These are phyloP conservation scores for Mucor ambiguus DNA, from an alignment of 371 early-diverging fungal species.

Conservation along the genomic window DNA sequence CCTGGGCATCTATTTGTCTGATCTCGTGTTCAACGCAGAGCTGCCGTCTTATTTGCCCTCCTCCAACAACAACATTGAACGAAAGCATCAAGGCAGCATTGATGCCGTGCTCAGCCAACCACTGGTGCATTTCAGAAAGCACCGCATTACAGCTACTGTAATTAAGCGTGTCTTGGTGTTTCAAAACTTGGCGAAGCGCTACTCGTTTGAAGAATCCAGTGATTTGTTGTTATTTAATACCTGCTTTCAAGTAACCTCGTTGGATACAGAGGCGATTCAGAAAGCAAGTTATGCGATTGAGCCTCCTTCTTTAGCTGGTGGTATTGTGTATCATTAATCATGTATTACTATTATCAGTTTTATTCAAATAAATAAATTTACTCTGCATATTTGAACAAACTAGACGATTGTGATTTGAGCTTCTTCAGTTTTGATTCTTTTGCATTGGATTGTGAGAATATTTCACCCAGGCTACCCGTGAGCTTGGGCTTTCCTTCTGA, in stretches of 20 bases:
- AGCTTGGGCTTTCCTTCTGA: background rate
- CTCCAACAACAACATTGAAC: conserved; percentile 21
- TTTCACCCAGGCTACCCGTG: conserved; percentile 6
- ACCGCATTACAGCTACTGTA: conserved; percentile 64
- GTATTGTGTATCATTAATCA: background rate
- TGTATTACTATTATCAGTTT: background rate
- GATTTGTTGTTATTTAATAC: conserved; percentile 44
- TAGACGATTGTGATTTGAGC: background rate
- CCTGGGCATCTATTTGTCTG: conserved; percentile 66
- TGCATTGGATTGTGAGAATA: background rate
- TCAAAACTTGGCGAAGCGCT: conserved; percentile 56
- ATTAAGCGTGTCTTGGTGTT: conserved; percentile 66
- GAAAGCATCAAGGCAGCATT: background rate
- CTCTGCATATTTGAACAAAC: background rate
- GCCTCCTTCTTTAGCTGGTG: conserved; percentile 2
- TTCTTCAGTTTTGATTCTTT: conserved; percentile 7
- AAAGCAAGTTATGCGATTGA: conserved; percentile 41
- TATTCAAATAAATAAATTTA: background rate
- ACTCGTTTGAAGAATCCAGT: conserved; percentile 48
- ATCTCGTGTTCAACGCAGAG: conserved; percentile 68
- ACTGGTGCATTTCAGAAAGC: conserved; percentile 66
- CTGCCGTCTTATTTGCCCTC: conserved; percentile 59
- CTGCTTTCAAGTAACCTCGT: conserved; percentile 34
- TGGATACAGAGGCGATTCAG: conserved; percentile 36
- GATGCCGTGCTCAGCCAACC: conserved; percentile 39